These are phyloP conservation scores for Rhododendron simsii DNA, from an alignment of 148 eudicot species.

Conservation along the genomic window DNA sequence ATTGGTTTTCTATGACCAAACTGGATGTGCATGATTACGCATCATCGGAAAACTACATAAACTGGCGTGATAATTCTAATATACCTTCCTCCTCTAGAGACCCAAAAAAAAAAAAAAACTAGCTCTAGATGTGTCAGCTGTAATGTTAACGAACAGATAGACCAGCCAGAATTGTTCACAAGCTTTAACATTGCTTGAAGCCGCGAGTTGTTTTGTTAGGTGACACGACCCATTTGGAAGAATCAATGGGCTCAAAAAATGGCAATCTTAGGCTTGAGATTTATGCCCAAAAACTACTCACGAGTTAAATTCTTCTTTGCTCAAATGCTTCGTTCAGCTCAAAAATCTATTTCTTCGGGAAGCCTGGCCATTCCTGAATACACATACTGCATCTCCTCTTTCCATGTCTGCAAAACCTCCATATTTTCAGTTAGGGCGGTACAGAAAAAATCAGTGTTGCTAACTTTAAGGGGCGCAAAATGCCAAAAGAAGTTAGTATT, in stretches of 20 bases:
- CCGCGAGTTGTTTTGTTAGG: background rate
- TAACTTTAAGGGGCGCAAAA: background rate
- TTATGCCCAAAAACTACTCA: background rate
- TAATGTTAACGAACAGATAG: background rate
- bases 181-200: background rate
- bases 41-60: background rate
- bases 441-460: background rate
- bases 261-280: background rate
- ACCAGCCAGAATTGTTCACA: background rate
- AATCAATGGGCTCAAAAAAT: background rate
- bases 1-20: background rate
- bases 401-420: slow-evolving; percentile 62
- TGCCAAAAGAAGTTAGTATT: background rate
- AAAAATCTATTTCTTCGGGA: slow-evolving; percentile 53
- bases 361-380: slow-evolving; percentile 51
- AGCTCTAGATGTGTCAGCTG: background rate
- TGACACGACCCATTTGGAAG: background rate
- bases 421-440: background rate
- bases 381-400: slow-evolving; percentile 63
- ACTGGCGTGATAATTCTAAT: background rate
- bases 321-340: background rate
- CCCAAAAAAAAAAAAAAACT: background rate
- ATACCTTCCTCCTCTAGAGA: background rate
- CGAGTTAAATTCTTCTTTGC: background rate
- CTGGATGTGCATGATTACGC: background rate